Evolutionary conservation across 2,329 filamentous ascomycete genomes (phyloP), one percentile per base, ranked within the genome.

Genomic region (Cercospora sp.): DNA sequence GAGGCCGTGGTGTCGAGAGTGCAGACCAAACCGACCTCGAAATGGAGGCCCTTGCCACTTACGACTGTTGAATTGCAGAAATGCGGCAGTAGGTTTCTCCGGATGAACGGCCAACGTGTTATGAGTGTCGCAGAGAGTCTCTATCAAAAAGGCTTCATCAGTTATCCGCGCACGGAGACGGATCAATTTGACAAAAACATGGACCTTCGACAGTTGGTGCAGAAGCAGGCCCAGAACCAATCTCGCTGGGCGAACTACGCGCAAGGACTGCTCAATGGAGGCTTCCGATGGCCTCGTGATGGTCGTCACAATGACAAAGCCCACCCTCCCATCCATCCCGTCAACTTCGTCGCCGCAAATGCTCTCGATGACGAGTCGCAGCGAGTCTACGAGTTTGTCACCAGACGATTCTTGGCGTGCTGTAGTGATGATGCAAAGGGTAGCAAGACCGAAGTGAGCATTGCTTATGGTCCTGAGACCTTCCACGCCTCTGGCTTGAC

Each of bases 61-160:
- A 99, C 95, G 0, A 99, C 95, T 0, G 94, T 99, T 20, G 95
- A 98, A 78, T 83, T 99, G 20, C 95, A 99, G 77, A 99, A 98
- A 81, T 94, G 94, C 81, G 94, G 95, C 12, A 97, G 92, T 71
- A 87, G 89, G 30, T 93, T 96, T 75, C 85, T 99, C 26, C 89
- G 89, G n/a, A 92, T 99, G 89, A 93, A 90, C 70, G 94, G 94
- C 81, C 91, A 96, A 74, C 87, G 90, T 68, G 92, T 96, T 55
- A 97, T 99, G 94, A 90, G 86, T 60, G 84, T 86, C 26, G 95
- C 95, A 4, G 95, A 99, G 79, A 83, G 84, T 5, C 86, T 99
- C 2, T 99, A 99, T 82, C 94, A 93, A 59, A 93, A 91, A 79
- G 95, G 95, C 0, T 98, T 94, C 81, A 97, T 99, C 80, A 97